A percentile compares a stretch with the other conserved stretches of the same genome.
phyloP scores from a whole-genome alignment of 805 yeast species.

The Lipomyces mesembrius region DNA sequence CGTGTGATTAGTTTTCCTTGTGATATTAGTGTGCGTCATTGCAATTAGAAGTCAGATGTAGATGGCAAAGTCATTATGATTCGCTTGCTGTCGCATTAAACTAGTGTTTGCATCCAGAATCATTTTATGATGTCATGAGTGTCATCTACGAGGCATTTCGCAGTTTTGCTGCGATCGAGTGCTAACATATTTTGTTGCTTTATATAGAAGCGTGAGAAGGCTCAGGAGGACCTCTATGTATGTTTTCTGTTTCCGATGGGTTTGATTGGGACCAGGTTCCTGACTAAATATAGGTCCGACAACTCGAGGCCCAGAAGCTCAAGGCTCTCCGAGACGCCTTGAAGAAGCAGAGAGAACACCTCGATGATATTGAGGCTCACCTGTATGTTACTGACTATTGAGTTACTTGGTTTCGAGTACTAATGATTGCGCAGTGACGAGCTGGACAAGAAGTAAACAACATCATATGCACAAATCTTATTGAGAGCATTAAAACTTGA shows the following conservation, averaged over 20 bases:
- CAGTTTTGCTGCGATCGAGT: background rate
- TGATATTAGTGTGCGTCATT: background rate
- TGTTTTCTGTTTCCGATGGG: background rate
- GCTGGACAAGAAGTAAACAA: conserved; percentile 34
- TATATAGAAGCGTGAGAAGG: conserved; percentile 81
- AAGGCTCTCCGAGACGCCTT: conserved; percentile 74
- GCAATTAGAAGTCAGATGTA: background rate
- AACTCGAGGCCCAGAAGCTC: conserved; percentile 89
- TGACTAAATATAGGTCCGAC: conserved; percentile 53
- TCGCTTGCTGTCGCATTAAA: background rate
- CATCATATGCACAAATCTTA: too few species aligned
- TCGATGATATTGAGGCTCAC: conserved; percentile 38
- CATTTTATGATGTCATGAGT: background rate
- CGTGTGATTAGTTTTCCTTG: background rate
- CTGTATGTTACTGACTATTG: conserved; percentile 30
- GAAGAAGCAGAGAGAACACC: conserved; percentile 58
- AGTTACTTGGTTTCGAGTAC: background rate
- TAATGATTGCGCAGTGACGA: conserved; percentile 24
- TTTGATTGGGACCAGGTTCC: background rate
- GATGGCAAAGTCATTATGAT: background rate
- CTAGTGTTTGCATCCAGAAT: background rate
- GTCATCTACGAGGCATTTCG: background rate
- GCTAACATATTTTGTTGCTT: background rate
- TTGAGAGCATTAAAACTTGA: background rate
- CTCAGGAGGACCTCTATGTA: conserved; percentile 70